Evolutionary conservation across 2,329 filamentous ascomycete species (phyloP).

Genomic region (Aaosphaeria pasadenensis): DNA sequence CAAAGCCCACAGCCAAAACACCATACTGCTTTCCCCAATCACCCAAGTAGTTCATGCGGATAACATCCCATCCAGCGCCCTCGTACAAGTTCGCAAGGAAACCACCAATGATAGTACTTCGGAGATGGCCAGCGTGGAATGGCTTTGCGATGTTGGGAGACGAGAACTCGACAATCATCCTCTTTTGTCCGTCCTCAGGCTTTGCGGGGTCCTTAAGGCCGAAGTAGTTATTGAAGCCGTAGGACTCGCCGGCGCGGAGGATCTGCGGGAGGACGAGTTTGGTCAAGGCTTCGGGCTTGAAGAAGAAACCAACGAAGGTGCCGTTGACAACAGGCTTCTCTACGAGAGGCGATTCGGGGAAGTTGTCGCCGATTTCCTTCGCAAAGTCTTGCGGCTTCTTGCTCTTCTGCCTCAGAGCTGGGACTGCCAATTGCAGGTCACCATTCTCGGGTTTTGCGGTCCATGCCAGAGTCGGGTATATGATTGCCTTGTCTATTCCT

Average conservation of each 20-base stretch:
- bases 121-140: conserved; percentile 61
- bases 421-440: conserved; percentile 74
- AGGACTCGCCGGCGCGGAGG: conserved; percentile 58
- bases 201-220: conserved; percentile 62
- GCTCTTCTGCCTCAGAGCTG: conserved; percentile 72
- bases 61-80: conserved; percentile 66
- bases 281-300: conserved; percentile 66
- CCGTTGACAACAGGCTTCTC: conserved; percentile 66
- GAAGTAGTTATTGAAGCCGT: conserved; percentile 60
- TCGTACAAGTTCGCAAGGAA: conserved; percentile 70
- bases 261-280: conserved; percentile 68
- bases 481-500: conserved; percentile 66
- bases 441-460: conserved; percentile 78
- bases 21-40: conserved; percentile 78
- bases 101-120: conserved; percentile 74
- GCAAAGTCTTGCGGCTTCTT: conserved; percentile 59
- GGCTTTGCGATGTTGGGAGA: conserved; percentile 76
- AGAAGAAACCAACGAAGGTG: conserved; percentile 75
- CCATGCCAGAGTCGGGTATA: conserved; percentile 76
- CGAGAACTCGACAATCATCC: conserved; percentile 75
- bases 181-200: conserved; percentile 60
- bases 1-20: conserved; percentile 69
- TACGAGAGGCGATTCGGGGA: conserved; percentile 71
- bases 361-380: conserved; percentile 57
- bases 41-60: conserved; percentile 71